Percentiles rank a stretch among this genome's conserved stretches.
Conservation (phyloP, 495 filamentous ascomycete genomes). For the Rostrohypoxylon terebratum region DNA sequence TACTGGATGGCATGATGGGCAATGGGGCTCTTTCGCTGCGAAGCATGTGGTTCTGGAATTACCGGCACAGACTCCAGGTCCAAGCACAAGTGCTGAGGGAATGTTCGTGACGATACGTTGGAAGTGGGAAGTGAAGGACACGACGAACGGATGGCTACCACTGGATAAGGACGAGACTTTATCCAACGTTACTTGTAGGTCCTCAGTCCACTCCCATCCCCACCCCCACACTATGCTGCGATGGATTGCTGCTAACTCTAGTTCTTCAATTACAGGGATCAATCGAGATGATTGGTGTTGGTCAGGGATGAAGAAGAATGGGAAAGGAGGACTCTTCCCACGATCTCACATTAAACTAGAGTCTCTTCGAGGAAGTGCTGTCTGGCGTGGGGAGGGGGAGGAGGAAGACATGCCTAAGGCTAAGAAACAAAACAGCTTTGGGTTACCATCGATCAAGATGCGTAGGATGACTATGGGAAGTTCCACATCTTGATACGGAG, state of each 20-base stretch:
- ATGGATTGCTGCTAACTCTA: conserved; percentile 7
- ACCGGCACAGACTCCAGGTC: conserved; percentile 41
- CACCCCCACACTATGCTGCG: too few relatives aligned
- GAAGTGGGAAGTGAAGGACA: conserved; percentile 53
- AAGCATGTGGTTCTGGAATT: conserved; percentile 51
- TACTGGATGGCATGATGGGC: conserved; percentile 60
- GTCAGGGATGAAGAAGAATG: conserved; percentile 58
- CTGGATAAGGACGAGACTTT: conserved; percentile 60
- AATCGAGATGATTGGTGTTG: conserved; percentile 61
- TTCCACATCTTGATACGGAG: conserved; percentile 23
- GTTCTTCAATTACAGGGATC: conserved; percentile 31
- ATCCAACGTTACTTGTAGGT: conserved; percentile 53
- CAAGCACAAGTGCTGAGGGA: conserved; percentile 29
- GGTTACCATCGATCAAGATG: conserved; percentile 40
- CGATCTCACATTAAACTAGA: conserved; percentile 35
- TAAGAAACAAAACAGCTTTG: conserved; percentile 35
- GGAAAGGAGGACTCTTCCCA: conserved; percentile 59
- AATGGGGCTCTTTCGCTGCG: conserved; percentile 56
- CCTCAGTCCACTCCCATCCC: conserved; percentile 15
- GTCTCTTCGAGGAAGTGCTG: conserved; percentile 29
- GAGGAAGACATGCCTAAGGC: conserved; percentile 26
- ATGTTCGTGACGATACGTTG: conserved; percentile 56
- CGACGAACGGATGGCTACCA: conserved; percentile 50
- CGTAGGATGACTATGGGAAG: conserved; percentile 43
- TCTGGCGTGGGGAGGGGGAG: conserved; percentile 21